Base-by-base conservation (phyloP, 2,329 filamentous ascomycete genomes). In the Ophioceras dolichostomum region DNA sequence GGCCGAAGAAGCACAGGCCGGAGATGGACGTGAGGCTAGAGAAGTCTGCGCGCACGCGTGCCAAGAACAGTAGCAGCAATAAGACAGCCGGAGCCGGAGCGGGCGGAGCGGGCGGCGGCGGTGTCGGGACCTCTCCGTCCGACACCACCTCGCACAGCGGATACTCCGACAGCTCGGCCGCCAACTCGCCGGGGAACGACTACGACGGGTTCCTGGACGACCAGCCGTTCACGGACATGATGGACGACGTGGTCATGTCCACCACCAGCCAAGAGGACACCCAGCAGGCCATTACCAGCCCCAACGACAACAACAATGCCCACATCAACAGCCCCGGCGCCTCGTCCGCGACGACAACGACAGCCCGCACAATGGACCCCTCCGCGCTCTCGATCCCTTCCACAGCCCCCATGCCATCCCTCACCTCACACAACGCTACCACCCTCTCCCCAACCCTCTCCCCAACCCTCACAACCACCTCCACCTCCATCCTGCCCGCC, bases 1-100 rank as follows among this genome's bases (percentile, higher is more conserved):
- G 76, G 14, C 76, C 76, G 5, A 67, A 73, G 43, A 80, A 80
- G 64, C 63, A 69, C 45, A 58, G 74, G 6, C 73, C 73, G 0
- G 71, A 76, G 33, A 58, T 70, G 51, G 69, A 73, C 4, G 58
- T 70, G 35, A 65, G 74, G 8, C 55, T 68, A 37, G 68, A 74
- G 2, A 79, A 79, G 57, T 64, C 70, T n/a, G 55, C 66, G 1
- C 60, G 64, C 33, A 75, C 70, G 1, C 61, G 72, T 32, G 60
- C 56, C 47, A 76, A 73, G 61, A 74, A 75, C 59, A n/a, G n/a
- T n/a, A n/a, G n/a, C n/a, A n/a, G n/a, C n/a, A n/a, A n/a, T n/a
- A n/a, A n/a, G n/a, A n/a, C n/a, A n/a, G n/a, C n/a, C n/a, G 62
- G 66, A 54, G 49, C 64, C 51, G 60, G 59, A 12, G 22, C 22